Evolutionary conservation across 2,329 filamentous ascomycete species (phyloP).

Genomic region (Nothomitra cinnamomea): DNA sequence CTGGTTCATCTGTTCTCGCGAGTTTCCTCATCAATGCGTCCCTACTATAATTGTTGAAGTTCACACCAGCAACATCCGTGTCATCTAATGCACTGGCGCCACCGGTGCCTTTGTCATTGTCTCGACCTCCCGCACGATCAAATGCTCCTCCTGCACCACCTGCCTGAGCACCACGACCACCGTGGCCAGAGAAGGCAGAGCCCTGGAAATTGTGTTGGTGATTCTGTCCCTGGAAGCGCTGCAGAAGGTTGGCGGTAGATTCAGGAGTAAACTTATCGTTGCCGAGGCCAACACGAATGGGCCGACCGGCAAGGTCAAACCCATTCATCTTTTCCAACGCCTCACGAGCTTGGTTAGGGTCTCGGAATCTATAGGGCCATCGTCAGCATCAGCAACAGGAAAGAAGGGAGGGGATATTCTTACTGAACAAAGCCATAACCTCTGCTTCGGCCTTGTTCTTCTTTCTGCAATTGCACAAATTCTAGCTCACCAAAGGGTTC

Average conservation of each 20-base stretch:
- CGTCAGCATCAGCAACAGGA: slow-evolving; percentile 19
- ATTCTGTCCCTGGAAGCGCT: slow-evolving; percentile 74
- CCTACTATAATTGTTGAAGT: slow-evolving; percentile 98
- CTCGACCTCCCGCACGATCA: slow-evolving; percentile 75
- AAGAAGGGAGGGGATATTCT: slow-evolving; percentile 24
- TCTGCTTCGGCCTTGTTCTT: slow-evolving; percentile 75
- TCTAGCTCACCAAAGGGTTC: slow-evolving; percentile 95
- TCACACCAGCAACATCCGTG: slow-evolving; percentile 92
- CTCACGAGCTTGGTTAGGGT: slow-evolving; percentile 80
- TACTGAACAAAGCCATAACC: slow-evolving; percentile 99
- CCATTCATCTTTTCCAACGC: slow-evolving; percentile 98
- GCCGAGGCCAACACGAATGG: slow-evolving; percentile 94
- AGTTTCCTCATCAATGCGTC: slow-evolving; percentile 98
- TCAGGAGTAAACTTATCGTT: slow-evolving; percentile 99
- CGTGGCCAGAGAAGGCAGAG: slow-evolving; percentile 79
- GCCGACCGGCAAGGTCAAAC: slow-evolving; percentile 91
- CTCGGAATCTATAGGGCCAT: slow-evolving; percentile 54
- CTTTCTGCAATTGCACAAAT: slow-evolving; percentile 94
- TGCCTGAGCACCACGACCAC: slow-evolving; percentile 69
- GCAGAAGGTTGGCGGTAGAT: slow-evolving; percentile 79
- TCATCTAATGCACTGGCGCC: slow-evolving; percentile 93
- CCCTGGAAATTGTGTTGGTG: slow-evolving; percentile 61
- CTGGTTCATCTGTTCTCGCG: slow-evolving; percentile 77
- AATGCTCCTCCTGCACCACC: slow-evolving; percentile 57
- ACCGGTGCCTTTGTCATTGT: slow-evolving; percentile 72